These are phyloP conservation scores for Rhododendron mucronatum DNA, from an alignment of 148 eudicot genomes.

Conservation along the genomic window DNA sequence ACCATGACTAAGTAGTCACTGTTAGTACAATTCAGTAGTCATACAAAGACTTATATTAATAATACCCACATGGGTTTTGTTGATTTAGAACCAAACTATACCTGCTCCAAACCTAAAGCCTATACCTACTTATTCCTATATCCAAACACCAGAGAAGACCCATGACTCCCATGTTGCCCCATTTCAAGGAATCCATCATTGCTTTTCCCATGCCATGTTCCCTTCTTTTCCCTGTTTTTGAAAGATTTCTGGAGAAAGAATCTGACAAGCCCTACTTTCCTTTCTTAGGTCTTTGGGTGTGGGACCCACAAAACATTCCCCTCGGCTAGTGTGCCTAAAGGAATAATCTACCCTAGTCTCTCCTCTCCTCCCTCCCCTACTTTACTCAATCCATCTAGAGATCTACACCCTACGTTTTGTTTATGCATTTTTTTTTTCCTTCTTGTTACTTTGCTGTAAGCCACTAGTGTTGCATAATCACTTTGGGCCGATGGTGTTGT, in stretches of 20 bases:
- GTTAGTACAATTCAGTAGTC: neutral
- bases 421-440: neutral
- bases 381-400: neutral
- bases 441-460: slow-evolving; percentile 28
- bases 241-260: slow-evolving; percentile 31
- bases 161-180: neutral
- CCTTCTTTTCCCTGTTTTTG: slow-evolving; percentile 12
- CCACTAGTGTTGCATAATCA: slow-evolving; percentile 22
- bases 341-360: slow-evolving; percentile 38
- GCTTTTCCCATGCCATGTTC: slow-evolving; percentile 36
- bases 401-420: neutral
- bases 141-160: slow-evolving; percentile 11
- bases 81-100: neutral
- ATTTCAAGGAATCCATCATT: slow-evolving; percentile 21
- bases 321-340: slow-evolving; percentile 52
- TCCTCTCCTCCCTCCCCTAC: neutral
- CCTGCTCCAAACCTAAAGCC: neutral
- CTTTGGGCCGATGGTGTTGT: neutral
- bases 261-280: slow-evolving; percentile 35
- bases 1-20: slow-evolving; percentile 18
- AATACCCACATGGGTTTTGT: neutral
- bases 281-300: slow-evolving; percentile 9
- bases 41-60: neutral
- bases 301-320: slow-evolving; percentile 78
- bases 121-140: slow-evolving; percentile 2